Percentiles rank a stretch among this genome's conserved stretches.
phyloP scores from a whole-genome alignment of 306 rosid species.

The Crataegus laevigata region DNA sequence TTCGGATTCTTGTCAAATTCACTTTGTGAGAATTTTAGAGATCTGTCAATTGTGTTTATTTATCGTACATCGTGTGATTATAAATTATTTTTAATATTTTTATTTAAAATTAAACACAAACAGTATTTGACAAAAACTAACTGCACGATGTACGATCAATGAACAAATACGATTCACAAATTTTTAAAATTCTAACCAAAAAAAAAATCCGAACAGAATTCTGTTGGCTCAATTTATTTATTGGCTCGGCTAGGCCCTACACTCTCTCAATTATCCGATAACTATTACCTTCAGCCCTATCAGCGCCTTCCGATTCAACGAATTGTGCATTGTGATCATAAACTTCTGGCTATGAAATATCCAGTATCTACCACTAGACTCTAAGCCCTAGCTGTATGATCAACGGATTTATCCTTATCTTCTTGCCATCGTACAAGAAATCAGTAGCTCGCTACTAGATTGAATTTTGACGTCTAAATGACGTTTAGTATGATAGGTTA shows the following conservation, averaged over 20 bases:
- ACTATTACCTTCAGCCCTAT: neutral
- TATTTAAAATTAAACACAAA: no score
- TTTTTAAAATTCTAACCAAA: no score
- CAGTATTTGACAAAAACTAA: no score
- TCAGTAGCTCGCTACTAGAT: neutral
- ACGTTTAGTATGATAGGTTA: neutral
- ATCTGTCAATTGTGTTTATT: rapidly evolving
- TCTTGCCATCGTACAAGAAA: neutral
- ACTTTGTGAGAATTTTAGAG: rapidly evolving
- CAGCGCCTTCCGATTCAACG: neutral
- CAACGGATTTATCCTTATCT: neutral
- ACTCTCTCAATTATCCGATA: neutral
- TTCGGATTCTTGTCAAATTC: rapidly evolving
- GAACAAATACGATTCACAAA: no score
- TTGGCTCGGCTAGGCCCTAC: neutral
- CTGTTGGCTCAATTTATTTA: neutral
- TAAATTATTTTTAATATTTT: no score
- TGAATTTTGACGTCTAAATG: neutral
- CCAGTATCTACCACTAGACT: neutral
- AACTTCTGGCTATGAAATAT: neutral
- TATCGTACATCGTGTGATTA: no score
- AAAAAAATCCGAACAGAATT: rapidly evolving
- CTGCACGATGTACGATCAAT: rapidly evolving
- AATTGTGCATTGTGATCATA: neutral
- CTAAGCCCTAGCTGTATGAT: neutral